Evolutionary conservation across 2,329 filamentous ascomycete species (phyloP), one percentile per base, ranked within the genome.

Genomic region (Orbilia quercus): DNA sequence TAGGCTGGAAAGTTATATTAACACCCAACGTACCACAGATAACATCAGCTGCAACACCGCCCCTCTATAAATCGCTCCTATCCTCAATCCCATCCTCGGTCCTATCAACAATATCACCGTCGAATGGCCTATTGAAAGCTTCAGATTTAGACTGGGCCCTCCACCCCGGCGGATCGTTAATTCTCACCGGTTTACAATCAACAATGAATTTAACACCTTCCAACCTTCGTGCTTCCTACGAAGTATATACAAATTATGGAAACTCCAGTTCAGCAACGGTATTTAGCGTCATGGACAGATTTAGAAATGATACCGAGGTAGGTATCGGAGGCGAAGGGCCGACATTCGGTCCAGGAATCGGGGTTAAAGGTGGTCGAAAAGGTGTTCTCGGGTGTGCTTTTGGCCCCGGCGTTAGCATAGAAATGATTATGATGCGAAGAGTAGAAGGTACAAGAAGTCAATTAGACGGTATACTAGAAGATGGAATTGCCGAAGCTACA

Each of bases 111-210:
- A 79, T 87, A 1, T 84, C 85, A 0, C 77, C 79, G 3, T 77
- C 79, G 6, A 84, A 84, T 28, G 38, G 57, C 1, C 23, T 18
- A 11, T 77, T 79, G n/a, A 75, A 79, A 0, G 82, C 88, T 0
- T 79, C 82, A 0, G 85, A 89, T 70, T 90, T 90, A 75, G 89
- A 91, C 81, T 91, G 89, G 89, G 89, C 88, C 0, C 84, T 91
- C 78, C 89, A 91, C 76, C 89, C 89, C 0, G 89, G 89, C 2
- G 89, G 89, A 16, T 83, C 87, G 0, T 87, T 88, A 0, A 89
- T 91, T 44, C 81, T 91, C 1, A 84, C 86, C 0, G 87, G 88
- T 0, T 86, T 89, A 0, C 86, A 90, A 78, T 81, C 81, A 44
- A 82, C 82, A 0, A 83, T 91, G 82, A 79, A 80, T 4, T 84